A percentile compares a stretch with the other conserved stretches of the same genome.
phyloP scores from a whole-genome alignment of 169 alveolate species.

The Eimeria maxima region DNA sequence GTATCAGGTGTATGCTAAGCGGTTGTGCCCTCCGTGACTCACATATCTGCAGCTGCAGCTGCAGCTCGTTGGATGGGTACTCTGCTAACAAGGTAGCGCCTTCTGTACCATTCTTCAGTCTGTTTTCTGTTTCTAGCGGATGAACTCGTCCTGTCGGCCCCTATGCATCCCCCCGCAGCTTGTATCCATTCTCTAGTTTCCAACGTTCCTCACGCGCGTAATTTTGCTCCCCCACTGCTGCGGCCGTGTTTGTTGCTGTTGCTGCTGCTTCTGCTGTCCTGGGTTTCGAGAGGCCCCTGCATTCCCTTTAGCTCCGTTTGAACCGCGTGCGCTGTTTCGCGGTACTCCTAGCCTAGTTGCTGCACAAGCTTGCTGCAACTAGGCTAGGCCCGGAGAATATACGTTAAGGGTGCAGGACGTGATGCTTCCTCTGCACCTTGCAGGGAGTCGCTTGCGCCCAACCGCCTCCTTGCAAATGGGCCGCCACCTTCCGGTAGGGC shows the following conservation, averaged over 20 bases:
- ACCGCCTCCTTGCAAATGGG: not conserved
- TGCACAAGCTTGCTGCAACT: not conserved
- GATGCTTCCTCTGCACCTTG: not conserved
- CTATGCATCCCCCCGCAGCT: not conserved
- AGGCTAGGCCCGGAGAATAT: not conserved
- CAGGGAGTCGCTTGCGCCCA: constrained; percentile 42
- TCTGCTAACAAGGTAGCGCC: not conserved
- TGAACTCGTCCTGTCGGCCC: not conserved
- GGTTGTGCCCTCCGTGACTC: too few species aligned
- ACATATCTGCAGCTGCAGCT: not conserved
- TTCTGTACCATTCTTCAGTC: too few species aligned
- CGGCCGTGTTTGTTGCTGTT: not conserved
- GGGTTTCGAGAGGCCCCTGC: not conserved
- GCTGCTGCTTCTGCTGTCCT: not conserved
- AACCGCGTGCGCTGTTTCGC: not conserved
- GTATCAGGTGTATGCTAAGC: not conserved
- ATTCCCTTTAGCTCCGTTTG: not conserved
- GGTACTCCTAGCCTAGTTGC: too few species aligned
- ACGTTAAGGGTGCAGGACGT: not conserved
- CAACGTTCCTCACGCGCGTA: not conserved
- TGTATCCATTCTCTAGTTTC: not conserved
- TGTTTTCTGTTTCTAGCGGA: not conserved
- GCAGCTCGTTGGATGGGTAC: not conserved
- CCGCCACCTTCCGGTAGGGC: not conserved
- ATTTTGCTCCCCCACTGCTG: not conserved